These are phyloP conservation scores for Eucalyptus marginata DNA, from an alignment of 345 rosid species.

Conservation along the genomic window DNA sequence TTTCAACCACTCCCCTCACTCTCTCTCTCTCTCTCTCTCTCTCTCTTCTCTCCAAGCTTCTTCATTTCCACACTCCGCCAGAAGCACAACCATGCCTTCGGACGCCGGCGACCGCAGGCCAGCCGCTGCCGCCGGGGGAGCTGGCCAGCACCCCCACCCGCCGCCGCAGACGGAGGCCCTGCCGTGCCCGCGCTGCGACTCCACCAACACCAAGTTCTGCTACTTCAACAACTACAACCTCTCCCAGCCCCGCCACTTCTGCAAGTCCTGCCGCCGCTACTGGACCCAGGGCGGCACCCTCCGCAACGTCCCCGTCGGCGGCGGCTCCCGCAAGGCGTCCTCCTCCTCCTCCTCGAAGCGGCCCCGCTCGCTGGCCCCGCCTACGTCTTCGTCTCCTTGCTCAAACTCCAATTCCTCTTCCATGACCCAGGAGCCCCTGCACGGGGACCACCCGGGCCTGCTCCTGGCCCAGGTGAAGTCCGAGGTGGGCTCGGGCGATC, in stretches of 20 bases:
- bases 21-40: background rate
- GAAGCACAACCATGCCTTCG: conserved; percentile 10
- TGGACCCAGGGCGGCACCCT: conserved; percentile 71
- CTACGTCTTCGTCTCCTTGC: conserved; percentile 2
- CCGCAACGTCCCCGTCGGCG: conserved; percentile 58
- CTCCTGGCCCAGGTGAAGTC: background rate
- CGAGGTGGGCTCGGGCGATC: background rate
- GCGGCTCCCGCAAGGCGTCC: conserved; percentile 41
- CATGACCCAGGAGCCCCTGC: conserved; percentile 11
- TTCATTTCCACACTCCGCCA: no score
- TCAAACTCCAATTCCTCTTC: conserved; percentile 4
- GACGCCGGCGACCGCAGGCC: conserved; percentile 11
- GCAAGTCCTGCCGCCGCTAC: conserved; percentile 63
- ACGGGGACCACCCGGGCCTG: background rate
- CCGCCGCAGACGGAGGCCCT: conserved; percentile 19
- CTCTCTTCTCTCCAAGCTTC: background rate
- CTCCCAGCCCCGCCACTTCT: conserved; percentile 61
- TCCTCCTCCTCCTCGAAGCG: conserved; percentile 24
- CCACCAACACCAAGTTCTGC: conserved; percentile 52
- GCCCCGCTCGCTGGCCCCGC: conserved; percentile 11
- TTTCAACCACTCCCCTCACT: background rate
- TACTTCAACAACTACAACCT: conserved; percentile 64
- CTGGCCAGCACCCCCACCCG: conserved; percentile 3
- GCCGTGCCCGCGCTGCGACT: conserved; percentile 50
- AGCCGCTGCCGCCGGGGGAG: background rate